Base-by-base conservation (phyloP, 306 rosid genomes). In the Hippophae gyantsensis region DNA sequence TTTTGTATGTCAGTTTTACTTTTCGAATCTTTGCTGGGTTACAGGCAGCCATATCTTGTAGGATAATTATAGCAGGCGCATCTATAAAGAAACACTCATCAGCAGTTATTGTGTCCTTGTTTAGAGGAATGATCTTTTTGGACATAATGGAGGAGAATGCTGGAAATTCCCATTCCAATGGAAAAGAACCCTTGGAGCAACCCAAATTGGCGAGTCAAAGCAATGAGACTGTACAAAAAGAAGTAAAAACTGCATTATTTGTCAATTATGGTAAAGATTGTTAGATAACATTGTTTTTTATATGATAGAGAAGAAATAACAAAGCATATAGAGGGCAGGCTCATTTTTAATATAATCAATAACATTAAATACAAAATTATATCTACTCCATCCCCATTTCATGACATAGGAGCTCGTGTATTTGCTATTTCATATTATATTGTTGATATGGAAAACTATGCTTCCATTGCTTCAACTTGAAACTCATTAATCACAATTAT, bases 231-330 rank as follows among this genome's bases (percentile, higher is more conserved):
- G 73, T 79, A 49, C 77, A 80, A 69, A 80, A 74, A 67, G 78
- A 84, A 57, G 43, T 69, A 58, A 69, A 66, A 62, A 48, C 90
- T 59, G 67, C 85, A 12, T 55, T 54, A 13, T 87, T 75, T 77
- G 81, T 87, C 69, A 90, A 90, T 79, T 84, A 79, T 54, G 97
- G 97, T 90, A 56, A 73, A 89, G 61, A 58, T 50, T 18, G 40
- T 64, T 52, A 43, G 65, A 27, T 59, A 66, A 27, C 58, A 12
- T 57, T 54, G 44, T 32, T 32, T 4, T 32, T 32, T 32, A 32
- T 18, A 58, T 58, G 7, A 9, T 58, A 51, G 38, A 14, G 41
- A 25, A 43, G 43, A 57, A 13, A 13, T 74, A 45, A 13, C 60
- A 48, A 42, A 7, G 10, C 43, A 32, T 32, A 4, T 32, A 32